These are phyloP conservation scores for Multifurca ochricompacta DNA, from an alignment of 768 basidiomycete species.

Conservation along the genomic window DNA sequence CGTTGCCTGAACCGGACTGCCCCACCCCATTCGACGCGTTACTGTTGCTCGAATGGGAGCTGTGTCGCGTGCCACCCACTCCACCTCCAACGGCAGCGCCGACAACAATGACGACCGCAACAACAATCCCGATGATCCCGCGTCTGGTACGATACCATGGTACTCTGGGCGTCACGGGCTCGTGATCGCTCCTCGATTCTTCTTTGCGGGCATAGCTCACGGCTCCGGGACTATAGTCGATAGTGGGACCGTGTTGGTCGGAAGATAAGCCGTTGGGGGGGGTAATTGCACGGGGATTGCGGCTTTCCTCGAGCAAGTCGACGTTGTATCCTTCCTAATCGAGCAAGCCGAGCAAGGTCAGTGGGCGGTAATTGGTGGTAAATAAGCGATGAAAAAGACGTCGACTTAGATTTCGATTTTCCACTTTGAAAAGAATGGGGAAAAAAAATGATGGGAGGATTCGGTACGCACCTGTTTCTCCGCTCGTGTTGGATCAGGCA, in stretches of 20 bases:
- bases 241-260: constrained; percentile 20
- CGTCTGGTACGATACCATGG: constrained; percentile 46
- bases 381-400: neutral
- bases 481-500: constrained; percentile 27
- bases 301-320: constrained; percentile 31
- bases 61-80: constrained; percentile 40
- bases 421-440: neutral
- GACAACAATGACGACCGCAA: constrained; percentile 36
- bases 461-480: constrained; percentile 27
- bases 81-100: constrained; percentile 51
- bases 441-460: neutral
- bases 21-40: neutral
- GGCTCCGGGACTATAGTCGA: constrained; percentile 7
- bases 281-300: constrained; percentile 19
- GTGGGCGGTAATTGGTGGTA: neutral
- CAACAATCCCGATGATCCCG: constrained; percentile 34
- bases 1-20: neutral
- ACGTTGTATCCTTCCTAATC: constrained; percentile 51
- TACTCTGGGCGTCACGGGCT: neutral
- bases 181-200: constrained; percentile 13
- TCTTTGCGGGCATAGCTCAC: constrained; percentile 18
- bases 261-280: constrained; percentile 18
- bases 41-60: neutral
- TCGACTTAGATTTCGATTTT: neutral
- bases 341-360: neutral